Evolutionary conservation across 768 basidiomycete genomes (phyloP).

Genomic region (Hypsizygus marmoreus): DNA sequence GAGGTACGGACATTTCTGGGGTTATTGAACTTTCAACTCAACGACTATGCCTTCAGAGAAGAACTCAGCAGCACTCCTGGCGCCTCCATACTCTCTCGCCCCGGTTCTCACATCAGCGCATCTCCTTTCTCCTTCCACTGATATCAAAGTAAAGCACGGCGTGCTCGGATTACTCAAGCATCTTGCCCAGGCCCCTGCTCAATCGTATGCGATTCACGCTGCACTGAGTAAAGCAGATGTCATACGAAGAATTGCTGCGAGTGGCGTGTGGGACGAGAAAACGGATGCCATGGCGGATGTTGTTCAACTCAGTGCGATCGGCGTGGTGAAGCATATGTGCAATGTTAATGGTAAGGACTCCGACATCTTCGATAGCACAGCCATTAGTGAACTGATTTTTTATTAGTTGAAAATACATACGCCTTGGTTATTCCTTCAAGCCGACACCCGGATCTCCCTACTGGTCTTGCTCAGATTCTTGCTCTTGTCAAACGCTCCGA

Average conservation of each 20-base stretch:
- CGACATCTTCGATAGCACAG: no score
- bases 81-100: constrained; percentile 66
- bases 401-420: constrained; percentile 45
- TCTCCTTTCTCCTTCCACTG: constrained; percentile 55
- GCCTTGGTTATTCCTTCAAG: constrained; percentile 51
- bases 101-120: constrained; percentile 56
- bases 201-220: constrained; percentile 57
- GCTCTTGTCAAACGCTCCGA: constrained; percentile 78
- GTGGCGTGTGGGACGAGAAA: constrained; percentile 69
- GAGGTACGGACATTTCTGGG: constrained; percentile 49
- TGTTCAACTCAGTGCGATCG: constrained; percentile 86
- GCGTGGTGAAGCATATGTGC: constrained; percentile 87
- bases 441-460: constrained; percentile 30
- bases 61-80: constrained; percentile 60
- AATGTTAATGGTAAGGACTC: constrained; percentile 66
- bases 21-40: neutral
- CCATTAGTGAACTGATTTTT: constrained; percentile 1
- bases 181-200: constrained; percentile 69
- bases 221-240: constrained; percentile 63
- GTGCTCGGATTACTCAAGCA: constrained; percentile 87
- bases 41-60: constrained; percentile 43
- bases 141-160: constrained; percentile 88
- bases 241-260: constrained; percentile 59
- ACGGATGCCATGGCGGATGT: constrained; percentile 81
- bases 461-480: constrained; percentile 69